A percentile compares a stretch with the other conserved stretches of the same genome.
phyloP scores from a whole-genome alignment of 2,329 filamentous ascomycete genomes.

The Cryphonectria naterciae region DNA sequence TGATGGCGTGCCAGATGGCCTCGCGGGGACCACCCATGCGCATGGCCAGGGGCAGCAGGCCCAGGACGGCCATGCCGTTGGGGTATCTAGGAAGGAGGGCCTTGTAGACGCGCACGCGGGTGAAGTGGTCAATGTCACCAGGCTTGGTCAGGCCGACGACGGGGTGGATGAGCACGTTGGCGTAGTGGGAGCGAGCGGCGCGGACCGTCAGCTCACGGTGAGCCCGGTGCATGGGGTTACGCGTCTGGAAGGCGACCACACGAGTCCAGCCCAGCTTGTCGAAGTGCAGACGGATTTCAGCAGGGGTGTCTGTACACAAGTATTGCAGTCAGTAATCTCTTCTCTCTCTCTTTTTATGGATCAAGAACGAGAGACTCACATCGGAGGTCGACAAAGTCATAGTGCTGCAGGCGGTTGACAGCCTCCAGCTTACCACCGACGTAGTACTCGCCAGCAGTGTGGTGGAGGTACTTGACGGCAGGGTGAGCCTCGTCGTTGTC shows the following conservation, averaged over 20 bases:
- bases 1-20: conserved; percentile 99
- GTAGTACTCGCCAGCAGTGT: conserved; percentile 83
- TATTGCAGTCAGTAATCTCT: conserved; percentile 5
- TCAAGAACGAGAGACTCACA: conserved; percentile 60
- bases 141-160: conserved; percentile 98
- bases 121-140: conserved; percentile 99
- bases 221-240: conserved; percentile 99
- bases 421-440: conserved; percentile 96
- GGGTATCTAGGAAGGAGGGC: conserved; percentile 94
- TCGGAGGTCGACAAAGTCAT: conserved; percentile 96
- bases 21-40: conserved; percentile 98
- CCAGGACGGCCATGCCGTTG: conserved; percentile 97
- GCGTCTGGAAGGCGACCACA: conserved; percentile 98
- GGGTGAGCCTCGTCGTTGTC: conserved; percentile 83
- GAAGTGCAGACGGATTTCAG: conserved; percentile 93
- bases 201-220: conserved; percentile 97
- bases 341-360: background rate
- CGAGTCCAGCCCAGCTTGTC: conserved; percentile 99
- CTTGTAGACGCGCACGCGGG: conserved; percentile 97
- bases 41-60: conserved; percentile 95
- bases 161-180: conserved; percentile 98
- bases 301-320: conserved; percentile 71
- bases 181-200: conserved; percentile 91
- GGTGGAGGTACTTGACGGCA: conserved; percentile 86
- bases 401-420: conserved; percentile 93